Evolutionary conservation across 2,329 filamentous ascomycete genomes (phyloP).

Genomic region (Diaporthe sp.): DNA sequence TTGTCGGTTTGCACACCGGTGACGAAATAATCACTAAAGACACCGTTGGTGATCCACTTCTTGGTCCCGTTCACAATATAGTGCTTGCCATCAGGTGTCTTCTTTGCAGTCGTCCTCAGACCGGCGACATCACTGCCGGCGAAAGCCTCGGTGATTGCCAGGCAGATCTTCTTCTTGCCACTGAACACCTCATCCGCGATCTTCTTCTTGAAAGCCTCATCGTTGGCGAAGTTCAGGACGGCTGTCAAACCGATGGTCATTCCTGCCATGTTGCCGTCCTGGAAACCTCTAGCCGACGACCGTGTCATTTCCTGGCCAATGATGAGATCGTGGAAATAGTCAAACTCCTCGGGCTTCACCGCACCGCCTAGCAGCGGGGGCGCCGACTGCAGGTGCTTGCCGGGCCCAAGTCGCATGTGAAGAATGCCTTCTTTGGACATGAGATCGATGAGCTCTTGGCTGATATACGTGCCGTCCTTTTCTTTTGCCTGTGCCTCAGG

Average conservation of each 20-base stretch:
- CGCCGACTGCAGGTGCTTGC: slow-evolving; percentile 75
- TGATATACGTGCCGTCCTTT: slow-evolving; percentile 79
- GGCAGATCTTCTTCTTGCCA: slow-evolving; percentile 87
- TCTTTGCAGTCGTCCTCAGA: slow-evolving; percentile 80
- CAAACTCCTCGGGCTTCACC: slow-evolving; percentile 82
- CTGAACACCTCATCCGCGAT: slow-evolving; percentile 79
- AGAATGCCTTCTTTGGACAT: slow-evolving; percentile 81
- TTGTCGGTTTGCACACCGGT: slow-evolving; percentile 83
- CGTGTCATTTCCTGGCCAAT: slow-evolving; percentile 78
- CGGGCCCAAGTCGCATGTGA: slow-evolving; percentile 86
- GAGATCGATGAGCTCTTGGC: slow-evolving; percentile 77
- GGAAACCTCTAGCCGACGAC: slow-evolving; percentile 80
- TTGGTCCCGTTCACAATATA: slow-evolving; percentile 80
- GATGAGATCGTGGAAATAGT: slow-evolving; percentile 88
- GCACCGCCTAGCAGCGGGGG: slow-evolving; percentile 75
- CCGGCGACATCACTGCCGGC: slow-evolving; percentile 86
- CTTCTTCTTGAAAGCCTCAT: slow-evolving; percentile 72
- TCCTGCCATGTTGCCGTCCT: slow-evolving; percentile 88
- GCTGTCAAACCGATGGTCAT: slow-evolving; percentile 87
- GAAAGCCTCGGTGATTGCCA: slow-evolving; percentile 90
- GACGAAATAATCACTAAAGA: slow-evolving; percentile 86
- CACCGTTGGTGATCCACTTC: slow-evolving; percentile 89
- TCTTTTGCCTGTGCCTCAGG: slow-evolving; percentile 81
- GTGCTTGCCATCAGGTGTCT: slow-evolving; percentile 79
- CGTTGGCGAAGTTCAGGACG: slow-evolving; percentile 79